Evolutionary conservation across 495 filamentous ascomycete species (phyloP).

Genomic region (Lophium mytilinum): DNA sequence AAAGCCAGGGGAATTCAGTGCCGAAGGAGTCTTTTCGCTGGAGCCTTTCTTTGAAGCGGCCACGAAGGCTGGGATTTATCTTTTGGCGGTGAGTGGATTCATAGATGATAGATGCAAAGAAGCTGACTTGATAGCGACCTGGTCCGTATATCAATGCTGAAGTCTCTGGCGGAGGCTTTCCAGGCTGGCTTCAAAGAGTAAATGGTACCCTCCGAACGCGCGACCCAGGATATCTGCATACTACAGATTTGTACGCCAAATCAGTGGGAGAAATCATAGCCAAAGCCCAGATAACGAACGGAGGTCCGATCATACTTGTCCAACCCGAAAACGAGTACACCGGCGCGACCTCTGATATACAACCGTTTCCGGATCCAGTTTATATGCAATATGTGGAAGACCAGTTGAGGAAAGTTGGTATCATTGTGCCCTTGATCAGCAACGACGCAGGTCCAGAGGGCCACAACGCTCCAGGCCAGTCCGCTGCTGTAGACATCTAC

Average conservation of each 20-base stretch:
- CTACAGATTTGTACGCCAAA: conserved; percentile 47
- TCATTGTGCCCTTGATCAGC: conserved; percentile 66
- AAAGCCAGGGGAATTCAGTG: conserved; percentile 57
- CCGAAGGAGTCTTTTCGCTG: conserved; percentile 60
- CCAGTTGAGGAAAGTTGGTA: conserved; percentile 57
- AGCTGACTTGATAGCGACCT: conserved; percentile 37
- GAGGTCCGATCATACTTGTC: conserved; percentile 65
- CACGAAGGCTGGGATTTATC: conserved; percentile 58
- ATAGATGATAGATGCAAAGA: neutral
- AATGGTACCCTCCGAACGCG: conserved; percentile 52
- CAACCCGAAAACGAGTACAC: conserved; percentile 79
- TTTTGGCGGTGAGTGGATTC: conserved; percentile 43
- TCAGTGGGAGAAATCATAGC: conserved; percentile 54
- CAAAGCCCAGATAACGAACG: conserved; percentile 68
- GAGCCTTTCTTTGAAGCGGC: conserved; percentile 68
- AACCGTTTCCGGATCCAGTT: conserved; percentile 36
- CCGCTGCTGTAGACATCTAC: conserved; percentile 68
- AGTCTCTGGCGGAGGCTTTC: conserved; percentile 53
- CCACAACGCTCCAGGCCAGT: conserved; percentile 58
- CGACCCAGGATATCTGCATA: conserved; percentile 52
- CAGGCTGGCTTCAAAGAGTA: conserved; percentile 58
- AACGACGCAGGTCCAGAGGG: conserved; percentile 59
- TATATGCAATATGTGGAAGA: conserved; percentile 68
- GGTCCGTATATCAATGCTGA: conserved; percentile 65
- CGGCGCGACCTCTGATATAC: conserved; percentile 28